These are phyloP conservation scores for Cenococcum geophilum DNA, from an alignment of 495 filamentous ascomycete species.

Conservation along the genomic window DNA sequence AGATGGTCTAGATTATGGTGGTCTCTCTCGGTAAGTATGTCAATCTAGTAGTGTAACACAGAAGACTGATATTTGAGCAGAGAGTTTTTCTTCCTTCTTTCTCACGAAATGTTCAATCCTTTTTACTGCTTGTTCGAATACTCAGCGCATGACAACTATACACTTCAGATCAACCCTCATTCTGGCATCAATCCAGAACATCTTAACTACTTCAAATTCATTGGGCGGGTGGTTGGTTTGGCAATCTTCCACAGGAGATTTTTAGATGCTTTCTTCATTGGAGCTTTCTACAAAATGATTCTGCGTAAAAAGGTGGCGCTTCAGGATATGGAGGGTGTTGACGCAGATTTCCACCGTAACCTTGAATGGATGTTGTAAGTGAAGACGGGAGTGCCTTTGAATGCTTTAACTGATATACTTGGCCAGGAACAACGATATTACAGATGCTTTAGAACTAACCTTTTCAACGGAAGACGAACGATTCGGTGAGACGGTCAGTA, in stretches of 20 bases:
- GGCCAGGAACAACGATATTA: conserved; percentile 82
- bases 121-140: conserved; percentile 99
- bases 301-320: conserved; percentile 85
- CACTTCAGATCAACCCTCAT: conserved; percentile 98
- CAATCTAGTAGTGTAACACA: not conserved
- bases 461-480: conserved; percentile 97
- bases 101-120: conserved; percentile 99
- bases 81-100: conserved; percentile 99
- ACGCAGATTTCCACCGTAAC: conserved; percentile 93
- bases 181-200: conserved; percentile 99
- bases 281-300: conserved; percentile 99
- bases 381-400: not conserved
- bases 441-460: conserved; percentile 82
- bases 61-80: conserved; percentile 43
- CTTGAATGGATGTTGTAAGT: conserved; percentile 85
- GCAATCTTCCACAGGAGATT: conserved; percentile 98
- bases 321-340: conserved; percentile 97
- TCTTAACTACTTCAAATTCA: conserved; percentile 99
- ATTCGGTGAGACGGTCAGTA: conserved; percentile 85
- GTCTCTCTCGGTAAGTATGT: conserved; percentile 67
- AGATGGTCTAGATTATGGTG: conserved; percentile 96
- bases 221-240: conserved; percentile 92
- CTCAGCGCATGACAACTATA: conserved; percentile 99
- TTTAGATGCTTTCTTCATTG: conserved; percentile 98
- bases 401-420: conserved; percentile 9